phyloP scores from a whole-genome alignment of 495 filamentous ascomycete genomes.

The Xylaria cubensis region DNA sequence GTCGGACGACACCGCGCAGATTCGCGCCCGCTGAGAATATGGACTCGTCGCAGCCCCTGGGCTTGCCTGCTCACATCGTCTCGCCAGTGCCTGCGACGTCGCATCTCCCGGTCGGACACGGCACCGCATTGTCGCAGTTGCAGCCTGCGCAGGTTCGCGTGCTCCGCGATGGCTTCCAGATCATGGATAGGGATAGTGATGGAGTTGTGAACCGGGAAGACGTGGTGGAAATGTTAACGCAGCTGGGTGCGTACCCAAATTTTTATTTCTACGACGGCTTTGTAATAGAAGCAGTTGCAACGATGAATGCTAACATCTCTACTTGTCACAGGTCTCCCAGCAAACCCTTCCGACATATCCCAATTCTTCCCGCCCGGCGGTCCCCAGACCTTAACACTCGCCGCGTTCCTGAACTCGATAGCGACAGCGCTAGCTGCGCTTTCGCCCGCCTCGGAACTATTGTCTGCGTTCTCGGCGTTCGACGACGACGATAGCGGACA shows the following conservation, averaged over 20 bases:
- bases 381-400: conserved; percentile 76
- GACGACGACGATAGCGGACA: conserved; percentile 95
- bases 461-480: conserved; percentile 90
- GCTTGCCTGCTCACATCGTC: conserved; percentile 47
- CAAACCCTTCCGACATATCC: conserved; percentile 60
- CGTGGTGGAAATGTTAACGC: conserved; percentile 78
- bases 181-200: conserved; percentile 82
- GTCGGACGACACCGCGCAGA: conserved; percentile 54
- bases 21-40: conserved; percentile 39
- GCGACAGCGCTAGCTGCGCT: conserved; percentile 73
- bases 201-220: conserved; percentile 77
- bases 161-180: conserved; percentile 85
- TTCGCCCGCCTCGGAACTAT: conserved; percentile 75
- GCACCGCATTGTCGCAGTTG: conserved; percentile 67
- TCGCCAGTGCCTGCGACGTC: conserved; percentile 40
- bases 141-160: conserved; percentile 72
- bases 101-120: conserved; percentile 38
- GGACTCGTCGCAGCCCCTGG: conserved; percentile 52
- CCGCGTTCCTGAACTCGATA: conserved; percentile 80
- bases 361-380: conserved; percentile 77
- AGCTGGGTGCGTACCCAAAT: conserved; percentile 62
- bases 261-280: neutral
- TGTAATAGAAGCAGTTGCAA: neutral
- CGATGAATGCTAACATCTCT: neutral
- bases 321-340: conserved; percentile 13